Evolutionary conservation across 176 grass and related monocot genomes (phyloP).

Genomic region (Aegilops speltoides): DNA sequence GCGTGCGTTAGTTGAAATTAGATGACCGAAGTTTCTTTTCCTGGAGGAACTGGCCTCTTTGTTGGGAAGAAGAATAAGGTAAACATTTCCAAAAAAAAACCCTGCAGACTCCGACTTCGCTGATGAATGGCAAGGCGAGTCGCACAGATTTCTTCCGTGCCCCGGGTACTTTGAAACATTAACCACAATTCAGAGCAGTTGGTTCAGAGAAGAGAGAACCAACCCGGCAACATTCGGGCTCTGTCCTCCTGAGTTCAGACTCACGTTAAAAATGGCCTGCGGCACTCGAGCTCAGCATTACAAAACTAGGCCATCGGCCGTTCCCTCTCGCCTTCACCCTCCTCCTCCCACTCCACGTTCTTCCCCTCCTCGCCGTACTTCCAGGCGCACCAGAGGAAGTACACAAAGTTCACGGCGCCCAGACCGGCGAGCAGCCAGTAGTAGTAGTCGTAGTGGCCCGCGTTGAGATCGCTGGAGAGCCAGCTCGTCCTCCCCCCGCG

Average conservation of each 20-base stretch:
- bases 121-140: not conserved
- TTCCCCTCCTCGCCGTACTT: conserved; percentile 53
- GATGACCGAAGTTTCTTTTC: not conserved
- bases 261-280: not conserved
- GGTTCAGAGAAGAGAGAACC: not conserved
- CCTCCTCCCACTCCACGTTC: conserved; percentile 53
- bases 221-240: not conserved
- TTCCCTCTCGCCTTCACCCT: not conserved
- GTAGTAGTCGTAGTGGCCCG: conserved; percentile 58
- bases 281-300: not conserved
- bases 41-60: no score
- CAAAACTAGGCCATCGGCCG: conserved; percentile 10
- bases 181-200: not conserved
- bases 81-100: no score
- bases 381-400: conserved; percentile 58
- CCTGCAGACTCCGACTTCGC: not conserved
- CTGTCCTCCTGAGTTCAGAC: not conserved
- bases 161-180: not conserved
- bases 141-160: not conserved
- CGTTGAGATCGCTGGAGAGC: conserved; percentile 40
- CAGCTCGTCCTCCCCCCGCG: conserved; percentile 31
- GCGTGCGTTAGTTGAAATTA: not conserved
- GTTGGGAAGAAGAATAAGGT: no score
- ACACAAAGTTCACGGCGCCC: conserved; percentile 20
- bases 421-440: conserved; percentile 53